Conservation (phyloP, 805 yeast species). For the Phaffomyces thermotolerans region DNA sequence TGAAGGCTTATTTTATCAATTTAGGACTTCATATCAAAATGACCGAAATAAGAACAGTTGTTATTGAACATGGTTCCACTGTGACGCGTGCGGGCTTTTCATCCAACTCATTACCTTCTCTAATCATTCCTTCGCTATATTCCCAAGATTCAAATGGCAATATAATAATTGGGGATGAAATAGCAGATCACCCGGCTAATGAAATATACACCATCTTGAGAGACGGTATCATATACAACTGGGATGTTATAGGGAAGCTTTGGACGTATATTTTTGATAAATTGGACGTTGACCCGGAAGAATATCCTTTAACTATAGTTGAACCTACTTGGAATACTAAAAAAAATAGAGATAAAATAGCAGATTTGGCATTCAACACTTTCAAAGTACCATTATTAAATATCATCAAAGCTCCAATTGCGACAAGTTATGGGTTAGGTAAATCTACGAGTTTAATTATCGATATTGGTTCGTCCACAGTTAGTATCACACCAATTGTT, state of each 20-base stretch:
- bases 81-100: slow-evolving; percentile 68
- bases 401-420: slow-evolving; percentile 67
- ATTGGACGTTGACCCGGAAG: slow-evolving; percentile 46
- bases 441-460: slow-evolving; percentile 71
- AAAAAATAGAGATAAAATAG: slow-evolving; percentile 47
- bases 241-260: slow-evolving; percentile 59
- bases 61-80: slow-evolving; percentile 61
- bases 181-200: slow-evolving; percentile 27
- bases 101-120: slow-evolving; percentile 52
- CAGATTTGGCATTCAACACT: slow-evolving; percentile 70
- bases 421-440: slow-evolving; percentile 72
- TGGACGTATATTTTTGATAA: slow-evolving; percentile 60
- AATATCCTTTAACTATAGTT: slow-evolving; percentile 56
- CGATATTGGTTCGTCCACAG: slow-evolving; percentile 67
- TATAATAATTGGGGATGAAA: slow-evolving; percentile 40
- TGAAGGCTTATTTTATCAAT: too few species aligned
- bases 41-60: slow-evolving; percentile 45
- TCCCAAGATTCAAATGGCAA: slow-evolving; percentile 24
- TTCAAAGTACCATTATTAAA: slow-evolving; percentile 72
- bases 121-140: slow-evolving; percentile 52
- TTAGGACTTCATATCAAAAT: neutral
- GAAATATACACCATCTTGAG: slow-evolving; percentile 49
- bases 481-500: slow-evolving; percentile 67
- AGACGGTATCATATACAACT: slow-evolving; percentile 61
- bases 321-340: slow-evolving; percentile 67